Evolutionary conservation across 192 early-diverging fungal species (phyloP).

Genomic region (Coemansia sp.): DNA sequence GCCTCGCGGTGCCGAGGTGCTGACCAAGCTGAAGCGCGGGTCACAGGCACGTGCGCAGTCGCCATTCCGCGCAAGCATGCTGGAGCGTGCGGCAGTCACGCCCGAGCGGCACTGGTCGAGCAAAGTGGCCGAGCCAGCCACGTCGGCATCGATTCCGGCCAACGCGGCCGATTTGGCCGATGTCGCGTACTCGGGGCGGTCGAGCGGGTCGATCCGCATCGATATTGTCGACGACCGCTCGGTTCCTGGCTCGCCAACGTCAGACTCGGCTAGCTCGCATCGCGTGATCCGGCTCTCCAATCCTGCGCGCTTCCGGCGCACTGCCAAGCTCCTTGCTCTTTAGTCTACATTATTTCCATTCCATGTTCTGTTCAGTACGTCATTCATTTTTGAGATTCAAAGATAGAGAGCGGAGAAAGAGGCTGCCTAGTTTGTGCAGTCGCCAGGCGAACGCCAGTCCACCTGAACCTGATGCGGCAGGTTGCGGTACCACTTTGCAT

Average conservation of each 20-base stretch:
- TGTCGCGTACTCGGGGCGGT: slow-evolving; percentile 27
- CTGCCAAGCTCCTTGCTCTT: slow-evolving; percentile 28
- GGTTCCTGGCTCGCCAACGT: background rate
- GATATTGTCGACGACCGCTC: slow-evolving; percentile 30
- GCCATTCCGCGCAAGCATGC: slow-evolving; percentile 24
- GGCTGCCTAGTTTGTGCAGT: slow-evolving; percentile 32
- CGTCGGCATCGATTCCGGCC: slow-evolving; percentile 9
- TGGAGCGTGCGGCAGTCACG: slow-evolving; percentile 18
- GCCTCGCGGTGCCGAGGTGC: slow-evolving; percentile 10
- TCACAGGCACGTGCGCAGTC: slow-evolving; percentile 29
- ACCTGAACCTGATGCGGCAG: slow-evolving; percentile 53
- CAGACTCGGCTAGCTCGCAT: background rate
- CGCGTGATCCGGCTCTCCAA: slow-evolving; percentile 9
- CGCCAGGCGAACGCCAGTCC: slow-evolving; percentile 47
- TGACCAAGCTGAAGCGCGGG: slow-evolving; percentile 16
- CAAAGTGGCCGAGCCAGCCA: slow-evolving; percentile 10
- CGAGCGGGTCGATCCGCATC: slow-evolving; percentile 27
- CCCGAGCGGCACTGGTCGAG: slow-evolving; percentile 10
- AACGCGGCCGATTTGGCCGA: slow-evolving; percentile 10
- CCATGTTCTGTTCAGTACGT: background rate
- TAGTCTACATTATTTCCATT: background rate
- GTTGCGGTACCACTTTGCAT: slow-evolving; percentile 69
- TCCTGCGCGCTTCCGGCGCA: slow-evolving; percentile 38
- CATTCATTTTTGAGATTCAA: background rate
- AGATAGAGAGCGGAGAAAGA: too few relatives aligned